Base-by-base conservation (phyloP, 1,139 yeast species). In the Geotrichum bryndzae region DNA sequence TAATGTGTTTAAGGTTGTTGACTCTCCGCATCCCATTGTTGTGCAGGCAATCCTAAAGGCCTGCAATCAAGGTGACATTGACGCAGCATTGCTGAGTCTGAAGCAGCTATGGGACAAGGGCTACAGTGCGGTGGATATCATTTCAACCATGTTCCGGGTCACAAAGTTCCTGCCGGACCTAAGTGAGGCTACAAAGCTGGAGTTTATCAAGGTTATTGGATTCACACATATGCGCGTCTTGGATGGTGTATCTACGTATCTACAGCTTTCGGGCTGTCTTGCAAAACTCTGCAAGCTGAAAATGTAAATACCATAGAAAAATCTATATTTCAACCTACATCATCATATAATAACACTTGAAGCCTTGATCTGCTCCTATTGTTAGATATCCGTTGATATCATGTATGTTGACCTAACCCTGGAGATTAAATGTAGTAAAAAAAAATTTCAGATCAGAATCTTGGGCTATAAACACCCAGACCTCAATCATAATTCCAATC, bases 1-100 rank as follows among this genome's bases (percentile, higher is more conserved):
- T 52, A 94, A 92, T 71, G 99, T 94, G 25, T 94, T 91, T 79
- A 90, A 89, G 73, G 90, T 94, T 64, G 99, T 94, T 2, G 99
- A 94, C 73, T 90, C 92, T 61, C 99, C 99, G 1, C 98, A 94
- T 74, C 99, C 99, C 0, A 76, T 91, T 57, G 86, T 90, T 7
- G 87, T 95, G 33, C 86, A 85, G 68, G 84, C 85, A 69, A 90
- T 94, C 84, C 75, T 94, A 56, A 73, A 82, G 58, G 83, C 87
- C 35, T 82, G 85, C 54, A 68, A 72, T 8, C 69, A 75, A 56
- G 72, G 76, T 6, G 80, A 85, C 23, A 80, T 90, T 46, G 96
- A 91, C 63, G 82, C 79, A 6, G 88, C 96, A 0, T 71, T 91
- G n/a, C 84, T 78, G 6, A 80, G 84, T 62, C 80, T 95, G 66